Conservation (phyloP, 768 basidiomycete species). For the Lentinula sp. region DNA sequence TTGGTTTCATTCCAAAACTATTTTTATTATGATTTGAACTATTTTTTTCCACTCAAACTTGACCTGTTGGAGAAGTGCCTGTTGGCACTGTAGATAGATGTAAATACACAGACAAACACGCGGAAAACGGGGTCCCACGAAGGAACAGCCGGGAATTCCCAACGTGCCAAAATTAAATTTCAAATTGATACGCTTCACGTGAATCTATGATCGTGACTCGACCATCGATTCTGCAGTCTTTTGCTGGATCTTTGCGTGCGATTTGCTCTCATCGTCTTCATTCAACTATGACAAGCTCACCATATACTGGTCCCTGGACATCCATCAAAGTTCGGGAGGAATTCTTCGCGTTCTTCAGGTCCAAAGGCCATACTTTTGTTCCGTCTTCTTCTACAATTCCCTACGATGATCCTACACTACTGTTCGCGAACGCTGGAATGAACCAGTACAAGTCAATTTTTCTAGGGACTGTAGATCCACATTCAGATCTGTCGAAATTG, state of each 20-base stretch:
- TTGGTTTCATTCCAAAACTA: no score
- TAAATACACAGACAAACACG: no score
- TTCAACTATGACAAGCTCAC: slow-evolving; percentile 29
- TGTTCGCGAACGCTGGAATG: slow-evolving; percentile 99
- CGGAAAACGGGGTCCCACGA: no score
- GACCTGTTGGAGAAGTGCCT: no score
- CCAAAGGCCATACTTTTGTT: slow-evolving; percentile 79
- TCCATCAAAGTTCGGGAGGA: slow-evolving; percentile 79
- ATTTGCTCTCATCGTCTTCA: slow-evolving; percentile 7
- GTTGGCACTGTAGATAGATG: no score
- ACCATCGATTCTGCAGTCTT: slow-evolving; percentile 10
- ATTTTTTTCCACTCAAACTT: no score
- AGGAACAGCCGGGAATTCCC: no score
- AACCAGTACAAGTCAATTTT: slow-evolving; percentile 99
- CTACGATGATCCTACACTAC: slow-evolving; percentile 94
- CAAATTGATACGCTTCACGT: neutral
- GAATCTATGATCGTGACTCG: slow-evolving; percentile 16
- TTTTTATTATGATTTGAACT: no score
- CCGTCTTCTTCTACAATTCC: slow-evolving; percentile 91
- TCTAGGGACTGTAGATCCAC: slow-evolving; percentile 94
- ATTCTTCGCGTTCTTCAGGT: slow-evolving; percentile 86
- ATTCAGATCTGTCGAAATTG: slow-evolving; percentile 85
- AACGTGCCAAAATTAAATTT: neutral
- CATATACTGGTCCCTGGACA: slow-evolving; percentile 57
- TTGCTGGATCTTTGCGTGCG: neutral